Evolutionary conservation across 129 eudicot species (phyloP), one percentile per base, ranked within the genome.

Genomic region (Lactuca sativa): DNA sequence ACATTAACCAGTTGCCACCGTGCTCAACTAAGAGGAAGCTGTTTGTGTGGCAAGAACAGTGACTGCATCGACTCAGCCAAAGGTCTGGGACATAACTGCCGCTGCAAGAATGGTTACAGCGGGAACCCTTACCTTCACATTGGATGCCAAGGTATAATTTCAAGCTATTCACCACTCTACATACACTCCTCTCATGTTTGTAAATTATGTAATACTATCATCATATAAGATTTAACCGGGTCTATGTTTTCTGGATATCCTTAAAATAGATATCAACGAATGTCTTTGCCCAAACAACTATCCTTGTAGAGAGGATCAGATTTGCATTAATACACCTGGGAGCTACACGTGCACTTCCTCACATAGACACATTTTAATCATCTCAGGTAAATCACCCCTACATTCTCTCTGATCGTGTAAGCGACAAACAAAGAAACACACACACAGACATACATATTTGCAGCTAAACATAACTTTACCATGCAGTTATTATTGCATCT

Each of bases 121-220:
- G 79, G 84, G 40, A 78, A 78, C 41, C 76, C 78, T 18, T 74
- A 78, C 15, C 78, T 82, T 47, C 71, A 7, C 11, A 14, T 32
- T 4, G 78, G 83, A 33, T 78, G 87, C 61, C 49, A 54, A 70
- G 84, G 81, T 82, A n/a, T n/a, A n/a, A n/a, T n/a, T n/a, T n/a
- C n/a, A 34, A 34, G 37, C 37, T 34, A 34, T 34, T 34, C 0
- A 18, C 21, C 21, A 18, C 21, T 18, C 21, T 18, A 1, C 21
- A 18, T 18, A 18, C 21, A 18, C 21, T 18, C 21, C 21, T 18
- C 21, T 18, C 11, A 13, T 41, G 8, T 41, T 7, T 41, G 12
- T 3, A 44, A 12, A 65, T 44, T 11, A 3, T 44, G 4, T 44
- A 44, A 44, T 44, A 44, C n/a, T n/a, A n/a, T 47, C 52, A 2